Conservation (phyloP, 129 eudicot genomes). For the Sambucus nigra region DNA sequence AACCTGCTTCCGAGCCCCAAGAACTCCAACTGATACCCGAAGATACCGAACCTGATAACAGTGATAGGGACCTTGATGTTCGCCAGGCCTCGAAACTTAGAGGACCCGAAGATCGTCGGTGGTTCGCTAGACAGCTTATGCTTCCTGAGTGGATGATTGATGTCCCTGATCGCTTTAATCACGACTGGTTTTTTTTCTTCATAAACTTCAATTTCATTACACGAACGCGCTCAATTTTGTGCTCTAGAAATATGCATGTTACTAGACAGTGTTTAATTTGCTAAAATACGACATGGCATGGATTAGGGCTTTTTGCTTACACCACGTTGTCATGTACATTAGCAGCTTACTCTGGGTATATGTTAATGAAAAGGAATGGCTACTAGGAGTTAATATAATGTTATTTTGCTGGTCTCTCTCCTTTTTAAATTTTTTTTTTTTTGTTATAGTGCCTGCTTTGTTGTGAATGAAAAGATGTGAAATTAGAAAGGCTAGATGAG, state of each 20-base stretch:
- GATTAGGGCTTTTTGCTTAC: background rate
- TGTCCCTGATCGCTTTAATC: conserved; percentile 62
- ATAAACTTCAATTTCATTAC: too few relatives aligned
- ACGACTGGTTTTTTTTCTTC: conserved; percentile 49
- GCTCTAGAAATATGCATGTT: too few relatives aligned
- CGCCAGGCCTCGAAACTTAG: conserved; percentile 59
- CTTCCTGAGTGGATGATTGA: conserved; percentile 99
- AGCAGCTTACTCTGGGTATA: too few relatives aligned
- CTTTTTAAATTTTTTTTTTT: too few relatives aligned
- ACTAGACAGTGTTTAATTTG: background rate
- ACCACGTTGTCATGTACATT: too few relatives aligned
- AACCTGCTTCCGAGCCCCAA: conserved; percentile 14
- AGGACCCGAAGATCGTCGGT: conserved; percentile 71
- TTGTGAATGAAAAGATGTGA: background rate
- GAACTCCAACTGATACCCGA: conserved; percentile 5
- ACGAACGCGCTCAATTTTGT: too few relatives aligned
- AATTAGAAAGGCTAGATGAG: background rate
- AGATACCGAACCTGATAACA: conserved; percentile 13
- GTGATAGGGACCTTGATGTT: conserved; percentile 33
- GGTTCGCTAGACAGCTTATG: conserved; percentile 95
- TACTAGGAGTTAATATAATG: too few relatives aligned
- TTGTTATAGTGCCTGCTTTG: background rate
- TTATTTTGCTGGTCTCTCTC: too few relatives aligned
- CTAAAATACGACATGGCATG: background rate
- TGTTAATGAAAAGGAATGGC: too few relatives aligned